Evolutionary conservation across 257 asterid species (phyloP), one percentile per base, ranked within the genome.

Genomic region (Plantago major): DNA sequence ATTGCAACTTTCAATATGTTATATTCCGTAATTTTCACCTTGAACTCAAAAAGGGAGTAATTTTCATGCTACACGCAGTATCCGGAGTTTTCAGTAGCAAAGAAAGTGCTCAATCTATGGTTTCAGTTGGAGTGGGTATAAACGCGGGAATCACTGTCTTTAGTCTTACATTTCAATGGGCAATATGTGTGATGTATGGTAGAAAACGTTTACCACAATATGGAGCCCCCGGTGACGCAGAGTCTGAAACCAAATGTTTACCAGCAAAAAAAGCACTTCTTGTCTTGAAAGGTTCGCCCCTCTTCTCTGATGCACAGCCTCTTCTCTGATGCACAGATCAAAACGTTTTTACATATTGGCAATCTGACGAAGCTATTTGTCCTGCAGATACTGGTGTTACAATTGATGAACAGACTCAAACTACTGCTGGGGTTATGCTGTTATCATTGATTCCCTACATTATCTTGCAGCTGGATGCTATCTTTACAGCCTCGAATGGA

Each of bases 111-210:
- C 77, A 73, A 58, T 43, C 79, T 37, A 73, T 57, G 45, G 85
- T 79, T 42, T 81, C 82, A 8, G 70, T 67, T 7, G 87, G 79
- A 46, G 73, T 81, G 1, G 82, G 88, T 33, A 73, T 79, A 43
- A 76, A 70, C 12, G 78, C 81, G 0, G 85, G 87, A 57, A 71
- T 70, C 40, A 79, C 85, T 0, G 83, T 78, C 45, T 76, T 81
- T 51, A 74, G 74, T 42, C 82, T 81, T 9, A 81, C 85, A 1
- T 8, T 76, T 15, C 82, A 77, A 42, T 83, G 89, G 89, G 83
- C 81, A 33, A 40, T 73, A 50, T 73, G 80, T 11, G 69, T 80
- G 22, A 72, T 80, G 6, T 64, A 65, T 14, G 82, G 81, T 3
- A 62, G 71, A 65, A 73, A 65, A 51, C 72, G 71, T n/a, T 62